Evolutionary conservation across 2,329 filamentous ascomycete genomes (phyloP).

Genomic region (Geosmithia morbida): DNA sequence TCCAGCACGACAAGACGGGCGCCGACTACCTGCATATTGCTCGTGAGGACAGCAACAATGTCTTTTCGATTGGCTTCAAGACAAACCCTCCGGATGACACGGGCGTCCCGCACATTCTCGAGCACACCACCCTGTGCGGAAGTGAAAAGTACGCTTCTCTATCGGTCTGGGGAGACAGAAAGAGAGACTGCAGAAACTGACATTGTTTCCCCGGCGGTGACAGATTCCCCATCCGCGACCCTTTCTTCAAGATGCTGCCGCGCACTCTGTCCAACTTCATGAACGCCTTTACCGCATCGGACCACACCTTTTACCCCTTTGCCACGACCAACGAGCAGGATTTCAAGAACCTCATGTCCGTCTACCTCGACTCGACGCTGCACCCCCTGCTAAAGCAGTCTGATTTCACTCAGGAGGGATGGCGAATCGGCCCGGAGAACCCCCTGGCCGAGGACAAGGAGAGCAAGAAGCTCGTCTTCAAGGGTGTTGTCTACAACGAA

Average conservation of each 20-base stretch:
- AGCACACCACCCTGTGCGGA: constrained; percentile 93
- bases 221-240: constrained; percentile 92
- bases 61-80: constrained; percentile 98
- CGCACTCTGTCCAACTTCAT: constrained; percentile 98
- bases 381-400: constrained; percentile 78
- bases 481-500: constrained; percentile 97
- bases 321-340: constrained; percentile 93
- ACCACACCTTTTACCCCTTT: constrained; percentile 96
- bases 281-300: constrained; percentile 95
- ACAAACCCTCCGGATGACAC: constrained; percentile 96
- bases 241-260: constrained; percentile 99
- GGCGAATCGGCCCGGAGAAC: constrained; percentile 90
- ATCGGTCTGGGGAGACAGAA: neutral
- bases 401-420: constrained; percentile 93
- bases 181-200: neutral
- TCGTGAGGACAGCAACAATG: constrained; percentile 94
- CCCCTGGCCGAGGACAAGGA: constrained; percentile 43
- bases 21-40: constrained; percentile 94
- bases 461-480: constrained; percentile 70
- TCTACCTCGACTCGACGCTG: constrained; percentile 90
- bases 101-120: constrained; percentile 89
- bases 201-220: no score
- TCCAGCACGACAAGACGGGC: constrained; percentile 89
- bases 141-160: constrained; percentile 60
- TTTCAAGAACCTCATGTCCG: constrained; percentile 89